Percentiles rank a stretch among this genome's conserved stretches.
These are phyloP conservation scores for Hsuehochloa calcarea DNA, from an alignment of 176 grass and related monocot species.

Conservation along the genomic window DNA sequence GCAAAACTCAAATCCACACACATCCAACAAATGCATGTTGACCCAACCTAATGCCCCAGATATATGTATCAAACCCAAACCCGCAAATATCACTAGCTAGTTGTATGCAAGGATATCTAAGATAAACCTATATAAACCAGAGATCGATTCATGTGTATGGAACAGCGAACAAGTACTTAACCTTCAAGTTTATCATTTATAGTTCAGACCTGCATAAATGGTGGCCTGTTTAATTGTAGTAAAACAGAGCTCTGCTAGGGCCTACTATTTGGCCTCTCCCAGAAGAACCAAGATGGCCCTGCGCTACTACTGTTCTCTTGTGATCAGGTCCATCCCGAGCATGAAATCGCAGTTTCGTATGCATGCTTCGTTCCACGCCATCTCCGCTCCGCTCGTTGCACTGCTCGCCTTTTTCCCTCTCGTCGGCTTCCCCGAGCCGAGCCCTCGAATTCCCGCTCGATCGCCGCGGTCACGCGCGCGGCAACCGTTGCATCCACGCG, in stretches of 20 bases:
- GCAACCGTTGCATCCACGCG: background rate
- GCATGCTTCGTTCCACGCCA: background rate
- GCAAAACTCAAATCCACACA: background rate
- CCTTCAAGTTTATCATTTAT: background rate
- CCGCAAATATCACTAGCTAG: background rate
- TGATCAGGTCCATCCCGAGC: background rate
- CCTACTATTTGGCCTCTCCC: background rate
- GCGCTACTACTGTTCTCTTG: background rate
- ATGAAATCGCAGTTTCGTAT: background rate
- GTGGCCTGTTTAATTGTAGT: no score
- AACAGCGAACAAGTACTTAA: background rate
- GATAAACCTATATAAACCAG: background rate
- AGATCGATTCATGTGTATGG: background rate
- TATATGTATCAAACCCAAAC: background rate
- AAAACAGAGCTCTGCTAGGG: background rate
- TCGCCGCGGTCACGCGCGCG: background rate
- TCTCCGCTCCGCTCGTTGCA: background rate
- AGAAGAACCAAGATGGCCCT: background rate
- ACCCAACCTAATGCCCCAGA: background rate
- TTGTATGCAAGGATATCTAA: background rate
- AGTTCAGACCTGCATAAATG: background rate
- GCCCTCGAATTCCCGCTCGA: constrained; percentile 12
- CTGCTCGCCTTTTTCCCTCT: background rate
- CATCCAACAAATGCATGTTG: background rate
- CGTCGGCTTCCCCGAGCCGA: background rate